Conservation (phyloP, 2,329 filamentous ascomycete species). For the Parascedosporium putredinis region DNA sequence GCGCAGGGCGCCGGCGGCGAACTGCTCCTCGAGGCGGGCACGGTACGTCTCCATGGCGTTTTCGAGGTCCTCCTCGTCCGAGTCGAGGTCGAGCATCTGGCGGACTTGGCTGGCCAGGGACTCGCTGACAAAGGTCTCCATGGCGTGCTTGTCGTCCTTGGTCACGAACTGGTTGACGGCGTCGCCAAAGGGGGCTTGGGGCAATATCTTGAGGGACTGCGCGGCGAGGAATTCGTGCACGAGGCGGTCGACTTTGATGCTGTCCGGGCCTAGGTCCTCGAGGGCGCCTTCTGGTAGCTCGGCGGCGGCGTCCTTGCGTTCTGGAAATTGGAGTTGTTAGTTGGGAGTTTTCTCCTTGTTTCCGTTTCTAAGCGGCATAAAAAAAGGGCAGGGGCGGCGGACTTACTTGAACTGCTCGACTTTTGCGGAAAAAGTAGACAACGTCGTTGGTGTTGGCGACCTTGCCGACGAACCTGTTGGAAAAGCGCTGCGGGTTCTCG, state of each 20-base stretch:
- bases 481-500: conserved; percentile 94
- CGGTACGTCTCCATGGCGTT: conserved; percentile 65
- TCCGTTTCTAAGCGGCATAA: too few relatives aligned
- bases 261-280: conserved; percentile 34
- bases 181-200: conserved; percentile 85
- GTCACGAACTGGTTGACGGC: conserved; percentile 88
- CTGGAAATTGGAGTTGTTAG: conserved; percentile 11
- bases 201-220: conserved; percentile 84
- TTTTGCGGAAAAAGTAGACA: conserved; percentile 90
- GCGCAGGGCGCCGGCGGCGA: conserved; percentile 51
- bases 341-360: too few relatives aligned
- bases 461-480: conserved; percentile 78
- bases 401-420: conserved; percentile 37
- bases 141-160: conserved; percentile 89
- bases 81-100: conserved; percentile 55
- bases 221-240: conserved; percentile 80
- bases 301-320: conserved; percentile 35
- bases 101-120: conserved; percentile 61
- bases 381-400: too few relatives aligned
- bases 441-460: conserved; percentile 94
- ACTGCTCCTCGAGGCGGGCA: conserved; percentile 59
- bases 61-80: conserved; percentile 57
- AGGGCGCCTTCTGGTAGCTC: conserved; percentile 52
- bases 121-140: conserved; percentile 70
- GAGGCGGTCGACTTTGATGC: conserved; percentile 74